phyloP scores from a whole-genome alignment of 2,329 filamentous ascomycete species.

The Endocalyx cinctus region DNA sequence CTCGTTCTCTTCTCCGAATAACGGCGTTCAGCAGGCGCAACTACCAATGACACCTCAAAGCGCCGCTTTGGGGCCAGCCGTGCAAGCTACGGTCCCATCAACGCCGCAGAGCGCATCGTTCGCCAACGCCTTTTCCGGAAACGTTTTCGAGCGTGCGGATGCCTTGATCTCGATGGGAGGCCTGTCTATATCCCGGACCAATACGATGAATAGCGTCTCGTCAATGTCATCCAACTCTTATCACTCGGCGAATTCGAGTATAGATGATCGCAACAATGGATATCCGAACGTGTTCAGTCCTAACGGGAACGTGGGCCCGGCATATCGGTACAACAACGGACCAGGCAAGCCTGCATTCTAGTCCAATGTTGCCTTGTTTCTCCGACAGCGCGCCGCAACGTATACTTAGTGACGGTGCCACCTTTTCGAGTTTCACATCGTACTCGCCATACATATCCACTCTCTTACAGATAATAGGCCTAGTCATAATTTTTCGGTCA shows the following conservation, averaged over 20 bases:
- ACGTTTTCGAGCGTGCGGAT: slow-evolving; percentile 58
- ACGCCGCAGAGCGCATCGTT: slow-evolving; percentile 59
- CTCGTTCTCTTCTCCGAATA: slow-evolving; percentile 29
- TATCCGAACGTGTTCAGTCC: slow-evolving; percentile 23
- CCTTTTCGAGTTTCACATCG: no score
- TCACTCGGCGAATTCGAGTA: slow-evolving; percentile 23
- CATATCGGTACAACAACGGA: slow-evolving; percentile 20
- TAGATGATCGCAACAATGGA: slow-evolving; percentile 25
- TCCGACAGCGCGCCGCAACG: slow-evolving; percentile 10
- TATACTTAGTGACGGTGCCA: no score
- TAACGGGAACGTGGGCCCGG: slow-evolving; percentile 15
- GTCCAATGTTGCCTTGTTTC: slow-evolving; percentile 18
- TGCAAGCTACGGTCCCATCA: slow-evolving; percentile 81
- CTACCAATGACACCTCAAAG: slow-evolving; percentile 84
- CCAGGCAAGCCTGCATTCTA: slow-evolving; percentile 28
- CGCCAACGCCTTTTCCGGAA: slow-evolving; percentile 48
- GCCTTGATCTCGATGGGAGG: slow-evolving; percentile 54
- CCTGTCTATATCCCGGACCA: slow-evolving; percentile 51
- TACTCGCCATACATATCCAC: no score
- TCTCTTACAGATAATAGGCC: no score
- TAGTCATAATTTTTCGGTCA: no score
- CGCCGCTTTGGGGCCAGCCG: slow-evolving; percentile 82
- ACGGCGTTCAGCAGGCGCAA: slow-evolving; percentile 27
- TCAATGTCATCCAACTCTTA: slow-evolving; percentile 30
- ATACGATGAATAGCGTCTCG: slow-evolving; percentile 33